Conservation (phyloP, 1,284 basidiomycete species). For the Naganishia liquefaciens region DNA sequence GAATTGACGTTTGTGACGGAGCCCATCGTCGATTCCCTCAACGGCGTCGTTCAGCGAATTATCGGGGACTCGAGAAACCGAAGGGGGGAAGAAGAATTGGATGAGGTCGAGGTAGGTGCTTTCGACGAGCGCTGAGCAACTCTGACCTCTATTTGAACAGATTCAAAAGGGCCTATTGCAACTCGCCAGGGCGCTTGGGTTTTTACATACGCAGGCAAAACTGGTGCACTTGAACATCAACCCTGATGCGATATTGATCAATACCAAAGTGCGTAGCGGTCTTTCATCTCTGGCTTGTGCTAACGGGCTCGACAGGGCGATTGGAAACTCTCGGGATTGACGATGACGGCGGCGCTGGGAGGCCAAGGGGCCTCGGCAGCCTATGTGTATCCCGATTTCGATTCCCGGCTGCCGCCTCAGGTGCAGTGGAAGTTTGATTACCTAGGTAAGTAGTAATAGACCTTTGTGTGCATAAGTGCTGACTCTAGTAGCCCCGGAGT, state of each 20-base stretch:
- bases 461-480: neutral
- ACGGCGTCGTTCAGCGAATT: conserved; percentile 1
- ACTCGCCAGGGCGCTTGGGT: conserved; percentile 86
- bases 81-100: conserved; percentile 64
- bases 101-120: conserved; percentile 79
- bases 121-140: conserved; percentile 26
- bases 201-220: conserved; percentile 87
- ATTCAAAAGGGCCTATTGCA: conserved; percentile 97
- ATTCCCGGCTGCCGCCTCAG: conserved; percentile 74
- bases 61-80: neutral
- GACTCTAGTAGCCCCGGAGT: conserved; percentile 75
- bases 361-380: conserved; percentile 63
- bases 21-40: conserved; percentile 57
- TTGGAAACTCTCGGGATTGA: conserved; percentile 94
- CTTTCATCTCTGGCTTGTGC: neutral
- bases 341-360: conserved; percentile 76
- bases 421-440: conserved; percentile 94
- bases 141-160: conserved; percentile 57
- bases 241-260: conserved; percentile 80
- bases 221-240: conserved; percentile 89
- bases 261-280: conserved; percentile 68
- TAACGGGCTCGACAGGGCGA: conserved; percentile 68
- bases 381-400: conserved; percentile 87
- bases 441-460: conserved; percentile 63
- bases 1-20: conserved; percentile 94